Evolutionary conservation across 2,329 filamentous ascomycete genomes (phyloP), one percentile per base, ranked within the genome.

Genomic region (Epichloe gansuensis): DNA sequence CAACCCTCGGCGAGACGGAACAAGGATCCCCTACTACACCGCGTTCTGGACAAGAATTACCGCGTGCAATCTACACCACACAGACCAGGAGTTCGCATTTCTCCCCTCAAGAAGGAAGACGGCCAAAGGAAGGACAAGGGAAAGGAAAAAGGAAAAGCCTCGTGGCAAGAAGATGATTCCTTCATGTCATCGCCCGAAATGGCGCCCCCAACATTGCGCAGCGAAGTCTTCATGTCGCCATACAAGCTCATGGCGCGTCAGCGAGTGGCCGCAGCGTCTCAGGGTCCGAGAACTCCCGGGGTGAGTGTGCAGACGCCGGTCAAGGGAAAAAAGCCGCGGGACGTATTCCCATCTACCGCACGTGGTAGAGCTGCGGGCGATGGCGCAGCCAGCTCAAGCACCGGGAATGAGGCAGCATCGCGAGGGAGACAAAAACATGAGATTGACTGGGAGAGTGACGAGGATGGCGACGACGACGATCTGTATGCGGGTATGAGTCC

Each of bases 1-100:
- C 38, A 42, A 25, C 42, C 27, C 6, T 67, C 67, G 7, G 58
- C 55, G 4, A 64, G 66, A 49, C 60, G 62, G 23, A 61, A 73
- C 60, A 79, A 81, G 54, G 89, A 96, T 63, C 87, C 87, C 3
- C 74, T 97, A 8, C 77, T 98, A 41, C 91, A 97, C 66, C 87
- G 86, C 53, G 76, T 97, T n/a, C 80, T 95, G 5, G 90, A 97
- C 73, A 96, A 94, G 69, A 96, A 87, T 53, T 98, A 95, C 71
- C 87, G 91, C 35, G 77, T 98, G 25, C 88, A 94, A 67, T 89
- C 91, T 5, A 98, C 93, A 9, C 93, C 93, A 0, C 83, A 93
- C 58, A 84, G 82, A 61, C 63, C 65, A 3, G 58, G 67, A 3
- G 61, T 66, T 35, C 71, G 70, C 38, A 65, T 74, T 43, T 76